These are phyloP conservation scores for Ammopiptanthus mongolicus DNA, from an alignment of 306 rosid species.

Conservation along the genomic window DNA sequence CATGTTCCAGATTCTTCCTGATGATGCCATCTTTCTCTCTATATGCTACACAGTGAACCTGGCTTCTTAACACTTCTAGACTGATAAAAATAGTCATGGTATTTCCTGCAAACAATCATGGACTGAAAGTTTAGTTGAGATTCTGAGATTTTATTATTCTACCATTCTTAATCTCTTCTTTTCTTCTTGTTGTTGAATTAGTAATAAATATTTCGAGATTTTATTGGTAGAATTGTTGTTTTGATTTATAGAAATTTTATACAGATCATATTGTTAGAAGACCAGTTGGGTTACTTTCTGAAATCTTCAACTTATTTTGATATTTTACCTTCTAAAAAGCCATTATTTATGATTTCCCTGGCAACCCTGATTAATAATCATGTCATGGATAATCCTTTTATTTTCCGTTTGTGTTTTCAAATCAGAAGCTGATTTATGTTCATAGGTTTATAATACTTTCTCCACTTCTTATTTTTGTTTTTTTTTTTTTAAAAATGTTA, in stretches of 20 bases:
- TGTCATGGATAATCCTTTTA: not conserved
- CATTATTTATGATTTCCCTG: not conserved
- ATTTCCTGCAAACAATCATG: not conserved
- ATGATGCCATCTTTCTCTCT: not conserved
- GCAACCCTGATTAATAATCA: not conserved
- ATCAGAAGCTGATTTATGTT: conserved; percentile 6
- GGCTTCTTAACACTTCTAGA: not conserved
- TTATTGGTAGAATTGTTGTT: not conserved
- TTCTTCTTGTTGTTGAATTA: not conserved
- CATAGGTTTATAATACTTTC: not conserved
- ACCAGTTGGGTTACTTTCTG: not conserved
- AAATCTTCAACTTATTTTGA: not conserved
- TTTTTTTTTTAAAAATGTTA: not conserved
- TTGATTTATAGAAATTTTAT: not conserved
- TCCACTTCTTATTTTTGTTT: not conserved
- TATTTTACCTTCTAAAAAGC: not conserved
- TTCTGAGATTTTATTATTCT: not conserved
- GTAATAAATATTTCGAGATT: not conserved
- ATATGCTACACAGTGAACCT: not conserved
- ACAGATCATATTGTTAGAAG: not conserved
- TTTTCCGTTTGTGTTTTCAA: not conserved
- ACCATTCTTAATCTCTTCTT: not conserved
- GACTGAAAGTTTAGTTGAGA: not conserved
- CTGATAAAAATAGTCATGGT: not conserved
- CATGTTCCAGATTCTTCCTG: conserved; percentile 21